Evolutionary conservation across 345 rosid genomes (phyloP).

Genomic region (Hevea brasiliensis): DNA sequence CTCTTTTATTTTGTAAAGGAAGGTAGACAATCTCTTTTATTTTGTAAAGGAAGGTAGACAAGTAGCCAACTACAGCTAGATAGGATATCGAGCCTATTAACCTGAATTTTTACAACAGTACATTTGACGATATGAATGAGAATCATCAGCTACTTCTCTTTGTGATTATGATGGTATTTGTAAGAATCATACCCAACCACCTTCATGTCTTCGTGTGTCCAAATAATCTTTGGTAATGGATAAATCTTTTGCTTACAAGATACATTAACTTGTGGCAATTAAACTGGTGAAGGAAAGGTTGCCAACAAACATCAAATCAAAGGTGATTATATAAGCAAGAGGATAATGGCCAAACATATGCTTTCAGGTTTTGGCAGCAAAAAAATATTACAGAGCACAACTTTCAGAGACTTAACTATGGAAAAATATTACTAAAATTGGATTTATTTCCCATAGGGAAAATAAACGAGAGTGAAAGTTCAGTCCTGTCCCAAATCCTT

Average conservation of each 20-base stretch:
- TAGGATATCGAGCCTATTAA: background rate
- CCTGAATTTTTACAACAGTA: background rate
- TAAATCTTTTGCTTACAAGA: background rate
- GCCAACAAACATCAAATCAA: background rate
- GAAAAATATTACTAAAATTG: background rate
- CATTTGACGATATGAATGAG: background rate
- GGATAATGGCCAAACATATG: background rate
- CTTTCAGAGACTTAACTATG: background rate
- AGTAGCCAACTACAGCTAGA: background rate
- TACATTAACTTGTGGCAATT: constrained; percentile 1
- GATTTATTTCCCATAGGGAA: background rate
- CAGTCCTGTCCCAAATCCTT: background rate
- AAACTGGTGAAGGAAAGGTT: background rate
- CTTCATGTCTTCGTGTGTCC: constrained; percentile 3
- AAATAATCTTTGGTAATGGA: background rate
- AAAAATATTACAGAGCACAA: background rate
- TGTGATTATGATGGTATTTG: background rate
- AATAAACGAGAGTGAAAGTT: background rate
- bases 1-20: background rate
- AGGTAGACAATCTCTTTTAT: background rate
- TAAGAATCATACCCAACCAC: background rate
- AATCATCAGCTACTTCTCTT: background rate
- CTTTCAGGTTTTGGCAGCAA: background rate
- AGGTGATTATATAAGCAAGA: background rate
- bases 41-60: background rate